Base-by-base conservation (phyloP, 1,139 yeast genomes). In the Eremothecium sinecaudum region DNA sequence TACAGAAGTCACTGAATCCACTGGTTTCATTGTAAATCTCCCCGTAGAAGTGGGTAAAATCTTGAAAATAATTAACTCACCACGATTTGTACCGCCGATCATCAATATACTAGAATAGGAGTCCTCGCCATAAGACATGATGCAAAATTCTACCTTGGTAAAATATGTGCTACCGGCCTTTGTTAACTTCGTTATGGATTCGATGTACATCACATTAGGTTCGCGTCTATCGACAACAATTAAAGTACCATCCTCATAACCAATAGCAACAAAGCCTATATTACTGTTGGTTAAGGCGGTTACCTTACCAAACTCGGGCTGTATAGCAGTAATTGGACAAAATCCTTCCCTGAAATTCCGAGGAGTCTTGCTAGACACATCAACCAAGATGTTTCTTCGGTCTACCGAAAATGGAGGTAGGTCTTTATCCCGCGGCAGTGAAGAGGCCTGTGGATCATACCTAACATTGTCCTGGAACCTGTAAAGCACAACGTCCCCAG, bases 181-280 rank as follows among this genome's bases (percentile, higher is more conserved):
- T 3, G 58, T 41, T 9, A 48, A 35, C 15, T 49, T 46, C 16
- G 42, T 48, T 10, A 62, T 41, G 23, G 62, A 59, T n/a, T 67
- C 76, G 43, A 74, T 69, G 47, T 66, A 72, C 19, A 87, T 80
- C 2, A 83, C 65, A 0, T 86, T 84, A 1, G 94, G 94, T 0
- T 93, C 94, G 40, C 96, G 67, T 38, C 84, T 67, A 58, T 90
- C 97, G 42, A 92, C 63, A 1, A 90, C 78, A 3, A 79, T 60
- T 20, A 90, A 47, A 27, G 75, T 68, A 16, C 98, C 98, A 10
- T 79, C 72, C 32, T 70, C 70, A 55, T 82, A 86, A 0, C 82
- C 94, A 32, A 83, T 64, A 1, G 86, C 94, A 4, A 81, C 83
- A 62, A 90, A 86, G 0, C 96, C 96, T 33, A 84, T 66, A 43